Percentiles rank a stretch among this genome's conserved stretches.
Conservation (phyloP, 2,329 filamentous ascomycete species). For the Aspergillus costaricaensis region DNA sequence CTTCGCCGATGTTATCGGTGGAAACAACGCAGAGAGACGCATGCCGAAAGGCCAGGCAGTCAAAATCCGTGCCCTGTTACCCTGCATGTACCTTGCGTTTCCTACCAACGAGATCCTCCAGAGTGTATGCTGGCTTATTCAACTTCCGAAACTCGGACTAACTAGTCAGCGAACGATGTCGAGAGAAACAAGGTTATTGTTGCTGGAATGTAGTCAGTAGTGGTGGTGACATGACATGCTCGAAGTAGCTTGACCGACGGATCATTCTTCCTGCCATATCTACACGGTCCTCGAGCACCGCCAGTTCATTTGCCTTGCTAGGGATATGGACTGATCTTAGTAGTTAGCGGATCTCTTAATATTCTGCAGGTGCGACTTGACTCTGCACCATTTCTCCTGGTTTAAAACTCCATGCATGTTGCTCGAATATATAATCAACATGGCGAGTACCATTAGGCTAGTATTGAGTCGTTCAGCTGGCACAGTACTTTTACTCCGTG, state of each 20-base stretch:
- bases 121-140: background rate
- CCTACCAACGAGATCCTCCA: background rate
- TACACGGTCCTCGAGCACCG: background rate
- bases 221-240: background rate
- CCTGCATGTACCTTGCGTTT: slow-evolving; percentile 6
- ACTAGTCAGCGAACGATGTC: background rate
- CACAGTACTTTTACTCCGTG: no score
- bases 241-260: background rate
- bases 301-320: background rate
- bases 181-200: background rate
- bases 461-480: no score
- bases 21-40: background rate
- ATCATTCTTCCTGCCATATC: background rate
- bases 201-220: background rate
- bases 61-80: background rate
- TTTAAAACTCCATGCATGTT: background rate
- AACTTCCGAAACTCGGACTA: background rate
- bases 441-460: no score
- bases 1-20: slow-evolving; percentile 3
- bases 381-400: background rate
- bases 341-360: background rate
- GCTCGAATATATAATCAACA: background rate
- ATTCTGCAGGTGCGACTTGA: no score
- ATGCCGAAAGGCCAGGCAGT: slow-evolving; percentile 1
- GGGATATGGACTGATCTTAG: background rate